Evolutionary conservation across 352 stramenopile genomes (phyloP), one percentile per base, ranked within the genome.

Genomic region (Phytophthora macrochlamydospora): DNA sequence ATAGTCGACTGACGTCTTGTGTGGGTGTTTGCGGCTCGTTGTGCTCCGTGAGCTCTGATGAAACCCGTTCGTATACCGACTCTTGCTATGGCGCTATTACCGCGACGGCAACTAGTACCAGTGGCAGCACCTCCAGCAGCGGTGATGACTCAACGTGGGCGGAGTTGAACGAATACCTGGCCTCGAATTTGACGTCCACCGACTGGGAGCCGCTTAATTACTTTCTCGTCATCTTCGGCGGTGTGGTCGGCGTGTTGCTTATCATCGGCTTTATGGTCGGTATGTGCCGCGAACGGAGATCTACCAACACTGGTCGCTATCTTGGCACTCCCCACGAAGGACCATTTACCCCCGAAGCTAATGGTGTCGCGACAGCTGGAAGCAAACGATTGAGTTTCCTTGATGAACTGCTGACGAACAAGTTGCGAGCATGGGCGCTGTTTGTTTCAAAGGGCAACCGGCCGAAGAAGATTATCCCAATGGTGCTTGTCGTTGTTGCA

Each of bases 171-270:
- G 58, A 35, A 6, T 76, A 80, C 33, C 51, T 87, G 55, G 67
- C 63, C 9, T 50, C 52, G 8, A 84, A 83, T 43, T 65, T 88
- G n/a, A 56, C 60, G 11, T 54, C 69, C 29, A 78, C 73, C 12
- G 70, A 83, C 56, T 88, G 78, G 56, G 51, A 60, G 18, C 44
- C 65, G 4, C 66, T 88, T 40, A 88, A 88, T 62, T 83, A 80
- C 18, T 75, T 86, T 51, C 72, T 88, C 30, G 73, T 79, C 6
- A 80, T 86, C 14, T 64, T 86, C 28, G 79, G 79, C 44, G 67
- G 51, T 12, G 64, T 79, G 13, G 50, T 73, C 3, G 76, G 46
- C 7, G 45, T 83, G 38, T 24, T 78, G n/a, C 54, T 85, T 2
- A 77, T 84, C 32, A 14, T 85, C 49, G 73, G 64, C 30, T 81